Base-by-base conservation (phyloP, 1,139 yeast genomes). In the Debaryomycetaceae sp. region DNA sequence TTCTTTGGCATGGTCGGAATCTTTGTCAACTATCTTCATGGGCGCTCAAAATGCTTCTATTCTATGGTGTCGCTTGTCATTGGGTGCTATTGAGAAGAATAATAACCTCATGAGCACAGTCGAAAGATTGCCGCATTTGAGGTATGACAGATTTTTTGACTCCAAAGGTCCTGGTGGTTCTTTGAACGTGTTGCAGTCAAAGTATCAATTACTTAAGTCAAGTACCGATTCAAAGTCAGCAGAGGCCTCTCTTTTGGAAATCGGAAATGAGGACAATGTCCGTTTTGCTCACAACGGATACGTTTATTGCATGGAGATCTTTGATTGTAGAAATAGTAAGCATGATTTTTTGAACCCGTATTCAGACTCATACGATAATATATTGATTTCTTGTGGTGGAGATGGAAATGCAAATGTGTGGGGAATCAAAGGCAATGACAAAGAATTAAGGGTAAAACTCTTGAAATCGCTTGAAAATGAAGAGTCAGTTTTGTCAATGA, bases 1-100 rank as follows among this genome's bases (percentile, higher is more conserved):
- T 60, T 85, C 96, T 5, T 68, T 93, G 33, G 78, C 83, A 5
- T 89, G 95, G 82, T 76, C 84, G 29, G 80, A 80, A 20, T 54
- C 66, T 1, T 62, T 78, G 11, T 76, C 81, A 41, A 80, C 89
- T 0, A 68, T 93, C 8, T 88, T 84, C 52, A 79, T 89, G 53
- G 99, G 99, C 1, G 84, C 96, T 8, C 98, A 93, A 62, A 91
- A 91, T 60, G 97, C 98, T 1, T 80, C 93, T 1, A 78, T 93
- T 22, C 78, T 88, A 36, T 91, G 88, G 84, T 81, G 88, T 50
- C 66, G 65, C 34, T 59, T 80, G 23, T 51, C 55, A 6, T 48
- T 57, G 23, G 48, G 46, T 38, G 44, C 45, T 6, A 27, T 45
- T 4, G 38, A 37, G n/a, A 37, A 42, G 23, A 42, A 38, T 31